Evolutionary conservation across 108 stramenopile species (phyloP).

Genomic region (Aurantiochytrium sp.): DNA sequence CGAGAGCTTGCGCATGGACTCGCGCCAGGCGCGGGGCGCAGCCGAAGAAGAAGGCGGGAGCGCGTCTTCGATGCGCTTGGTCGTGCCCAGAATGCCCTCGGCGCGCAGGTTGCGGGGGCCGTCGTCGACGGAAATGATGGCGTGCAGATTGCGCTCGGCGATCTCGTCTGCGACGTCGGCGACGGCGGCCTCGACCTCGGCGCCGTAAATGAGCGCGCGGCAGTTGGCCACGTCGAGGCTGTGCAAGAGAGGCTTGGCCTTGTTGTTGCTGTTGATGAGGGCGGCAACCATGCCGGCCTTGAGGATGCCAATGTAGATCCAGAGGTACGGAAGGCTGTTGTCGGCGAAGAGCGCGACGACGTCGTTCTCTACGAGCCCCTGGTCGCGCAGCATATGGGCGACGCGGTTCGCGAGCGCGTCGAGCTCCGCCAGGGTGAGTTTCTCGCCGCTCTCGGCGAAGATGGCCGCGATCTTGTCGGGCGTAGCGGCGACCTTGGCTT

Average conservation of each 20-base stretch:
- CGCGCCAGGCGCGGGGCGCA: not conserved
- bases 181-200: not conserved
- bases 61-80: not conserved
- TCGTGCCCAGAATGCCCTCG: not conserved
- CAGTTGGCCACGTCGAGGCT: conserved; percentile 20
- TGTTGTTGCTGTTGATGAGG: conserved; percentile 41
- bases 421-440: not conserved
- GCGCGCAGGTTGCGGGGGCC: not conserved
- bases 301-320: conserved; percentile 34
- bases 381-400: not conserved
- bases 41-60: not conserved
- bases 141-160: not conserved
- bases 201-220: conserved; percentile 39
- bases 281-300: conserved; percentile 41
- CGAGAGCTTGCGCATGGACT: not conserved
- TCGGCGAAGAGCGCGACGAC: conserved; percentile 34
- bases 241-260: conserved; percentile 38
- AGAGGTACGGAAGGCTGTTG: conserved; percentile 34
- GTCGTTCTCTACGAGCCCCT: conserved; percentile 4
- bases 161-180: not conserved
- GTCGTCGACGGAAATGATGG: not conserved
- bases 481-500: not conserved
- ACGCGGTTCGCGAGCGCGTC: not conserved
- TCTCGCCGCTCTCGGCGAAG: not conserved
- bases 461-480: not conserved